phyloP scores from a whole-genome alignment of 2,329 filamentous ascomycete genomes.

The Cercospora sp. region DNA sequence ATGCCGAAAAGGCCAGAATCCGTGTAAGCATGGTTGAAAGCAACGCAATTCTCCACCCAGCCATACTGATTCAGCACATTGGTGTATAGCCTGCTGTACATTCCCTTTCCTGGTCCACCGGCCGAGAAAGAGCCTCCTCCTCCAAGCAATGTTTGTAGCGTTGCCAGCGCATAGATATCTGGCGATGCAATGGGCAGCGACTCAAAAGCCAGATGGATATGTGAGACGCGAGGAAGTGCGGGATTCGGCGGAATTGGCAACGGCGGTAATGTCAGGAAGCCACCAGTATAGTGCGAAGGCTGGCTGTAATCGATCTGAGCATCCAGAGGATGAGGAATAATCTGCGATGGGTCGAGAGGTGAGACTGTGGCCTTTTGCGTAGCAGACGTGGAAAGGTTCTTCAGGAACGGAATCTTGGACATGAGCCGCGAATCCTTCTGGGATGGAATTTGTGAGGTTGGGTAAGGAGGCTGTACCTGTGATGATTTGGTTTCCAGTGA shows the following conservation, averaged over 20 bases:
- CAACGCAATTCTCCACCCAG: conserved; percentile 93
- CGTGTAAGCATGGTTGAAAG: conserved; percentile 97
- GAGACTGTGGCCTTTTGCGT: conserved; percentile 61
- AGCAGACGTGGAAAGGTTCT: conserved; percentile 78
- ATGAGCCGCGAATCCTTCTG: conserved; percentile 66
- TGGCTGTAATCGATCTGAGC: conserved; percentile 57
- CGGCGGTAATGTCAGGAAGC: conserved; percentile 80
- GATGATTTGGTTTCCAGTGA: conserved; percentile 23
- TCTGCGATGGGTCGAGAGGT: conserved; percentile 50
- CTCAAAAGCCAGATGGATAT: conserved; percentile 96
- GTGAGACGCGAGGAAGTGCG: conserved; percentile 75
- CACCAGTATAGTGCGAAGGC: conserved; percentile 85
- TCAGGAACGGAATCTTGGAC: conserved; percentile 85
- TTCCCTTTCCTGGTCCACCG: conserved; percentile 94
- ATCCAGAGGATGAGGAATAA: conserved; percentile 47
- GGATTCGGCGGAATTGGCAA: conserved; percentile 77
- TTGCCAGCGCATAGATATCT: conserved; percentile 95
- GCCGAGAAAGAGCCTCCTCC: conserved; percentile 96
- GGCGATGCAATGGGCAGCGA: conserved; percentile 84
- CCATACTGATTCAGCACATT: conserved; percentile 97
- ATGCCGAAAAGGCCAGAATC: conserved; percentile 96
- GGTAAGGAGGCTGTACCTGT: conserved; percentile 37
- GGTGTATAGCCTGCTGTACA: conserved; percentile 97
- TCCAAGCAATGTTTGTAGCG: conserved; percentile 90
- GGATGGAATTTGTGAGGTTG: conserved; percentile 39